phyloP scores from a whole-genome alignment of 805 yeast genomes.

The Kodamaea kakaduensis region DNA sequence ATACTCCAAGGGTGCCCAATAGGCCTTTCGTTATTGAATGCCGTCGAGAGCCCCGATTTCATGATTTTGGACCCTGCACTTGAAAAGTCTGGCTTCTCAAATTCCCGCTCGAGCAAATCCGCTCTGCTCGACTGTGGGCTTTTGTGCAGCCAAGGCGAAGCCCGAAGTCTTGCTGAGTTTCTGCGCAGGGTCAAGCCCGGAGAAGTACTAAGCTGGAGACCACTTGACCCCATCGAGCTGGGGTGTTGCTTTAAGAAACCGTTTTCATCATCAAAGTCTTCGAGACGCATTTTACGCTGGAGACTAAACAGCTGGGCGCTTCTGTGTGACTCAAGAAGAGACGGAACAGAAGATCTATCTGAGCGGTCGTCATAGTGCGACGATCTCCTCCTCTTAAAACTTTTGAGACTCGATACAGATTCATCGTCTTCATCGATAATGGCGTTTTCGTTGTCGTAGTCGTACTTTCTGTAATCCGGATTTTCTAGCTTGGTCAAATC shows the following conservation, averaged over 20 bases:
- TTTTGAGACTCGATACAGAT: not conserved
- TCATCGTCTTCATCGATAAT: constrained; percentile 4
- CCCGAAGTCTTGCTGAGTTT: not conserved
- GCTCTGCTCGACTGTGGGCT: not conserved
- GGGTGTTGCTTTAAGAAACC: constrained; percentile 14
- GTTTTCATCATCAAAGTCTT: constrained; percentile 37
- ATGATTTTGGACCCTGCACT: not conserved
- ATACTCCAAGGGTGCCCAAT: constrained; percentile 54
- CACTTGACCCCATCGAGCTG: constrained; percentile 1
- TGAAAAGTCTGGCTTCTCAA: not conserved
- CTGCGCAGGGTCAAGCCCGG: not conserved
- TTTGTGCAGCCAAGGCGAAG: not conserved
- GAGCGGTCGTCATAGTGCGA: too few species aligned
- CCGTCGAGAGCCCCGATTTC: constrained; percentile 10
- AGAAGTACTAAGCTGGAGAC: not conserved
- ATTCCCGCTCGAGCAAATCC: too few species aligned
- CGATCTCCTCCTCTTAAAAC: constrained; percentile 2
- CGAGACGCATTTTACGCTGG: constrained; percentile 1
- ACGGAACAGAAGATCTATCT: too few species aligned
- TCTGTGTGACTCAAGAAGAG: too few species aligned
- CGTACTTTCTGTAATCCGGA: too few species aligned
- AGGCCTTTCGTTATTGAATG: constrained; percentile 10
- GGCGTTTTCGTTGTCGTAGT: constrained; percentile 3
- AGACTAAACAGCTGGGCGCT: constrained; percentile 1
- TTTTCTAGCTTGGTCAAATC: too few species aligned